Percentiles rank a stretch among this genome's conserved stretches.
Evolutionary conservation across 2,329 filamentous ascomycete genomes (phyloP).

Genomic region (Aspergillus alliaceus): DNA sequence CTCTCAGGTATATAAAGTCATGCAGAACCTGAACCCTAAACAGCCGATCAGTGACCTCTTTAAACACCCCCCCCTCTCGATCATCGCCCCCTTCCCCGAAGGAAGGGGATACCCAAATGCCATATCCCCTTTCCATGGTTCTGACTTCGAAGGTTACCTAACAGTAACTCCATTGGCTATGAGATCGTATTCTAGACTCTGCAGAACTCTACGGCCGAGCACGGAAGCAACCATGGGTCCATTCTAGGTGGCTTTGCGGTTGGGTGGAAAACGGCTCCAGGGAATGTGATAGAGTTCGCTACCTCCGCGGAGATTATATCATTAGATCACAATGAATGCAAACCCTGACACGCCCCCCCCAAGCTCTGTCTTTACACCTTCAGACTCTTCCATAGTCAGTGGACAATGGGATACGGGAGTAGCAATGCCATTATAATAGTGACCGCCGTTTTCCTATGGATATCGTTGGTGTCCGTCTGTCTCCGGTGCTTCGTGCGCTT

Average conservation of each 20-base stretch:
- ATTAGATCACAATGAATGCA: background rate
- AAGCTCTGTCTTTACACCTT: background rate
- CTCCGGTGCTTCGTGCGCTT: background rate
- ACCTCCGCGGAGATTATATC: background rate
- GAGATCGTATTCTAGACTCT: background rate
- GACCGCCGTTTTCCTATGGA: background rate
- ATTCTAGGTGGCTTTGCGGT: background rate
- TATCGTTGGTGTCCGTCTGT: background rate
- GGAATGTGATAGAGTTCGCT: background rate
- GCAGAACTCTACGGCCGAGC: background rate
- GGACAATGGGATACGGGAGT: background rate
- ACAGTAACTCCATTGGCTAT: too few relatives aligned
- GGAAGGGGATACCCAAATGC: too few relatives aligned
- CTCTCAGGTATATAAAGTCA: too few relatives aligned
- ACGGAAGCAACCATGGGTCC: background rate
- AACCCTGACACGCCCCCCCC: background rate
- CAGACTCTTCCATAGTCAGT: background rate
- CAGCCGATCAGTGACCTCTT: too few relatives aligned
- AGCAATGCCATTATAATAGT: background rate
- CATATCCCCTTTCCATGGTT: too few relatives aligned
- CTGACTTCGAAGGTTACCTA: too few relatives aligned
- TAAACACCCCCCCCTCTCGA: too few relatives aligned
- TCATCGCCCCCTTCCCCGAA: too few relatives aligned
- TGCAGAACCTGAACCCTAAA: too few relatives aligned
- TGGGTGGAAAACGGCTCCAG: too few relatives aligned